Base-by-base conservation (phyloP, 805 yeast genomes). In the Candida germanica region DNA sequence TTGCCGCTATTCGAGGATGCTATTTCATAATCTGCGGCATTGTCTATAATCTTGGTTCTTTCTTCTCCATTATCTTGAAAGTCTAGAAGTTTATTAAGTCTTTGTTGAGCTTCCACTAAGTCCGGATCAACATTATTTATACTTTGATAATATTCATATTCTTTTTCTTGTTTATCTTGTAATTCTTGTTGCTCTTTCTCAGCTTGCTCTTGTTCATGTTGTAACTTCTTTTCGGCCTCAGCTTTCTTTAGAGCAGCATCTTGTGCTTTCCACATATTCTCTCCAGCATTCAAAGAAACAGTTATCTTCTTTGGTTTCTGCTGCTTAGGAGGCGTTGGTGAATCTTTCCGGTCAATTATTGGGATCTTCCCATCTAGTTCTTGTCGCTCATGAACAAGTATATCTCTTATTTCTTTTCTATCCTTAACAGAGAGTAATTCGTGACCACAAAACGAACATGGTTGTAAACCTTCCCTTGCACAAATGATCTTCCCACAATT, bases 401-500 rank as follows among this genome's bases (percentile, higher is more conserved):
- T 56, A 5, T 70, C 60, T 19, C 74, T 59, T 26, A 87, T 80
- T 35, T 76, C 79, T 3, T 50, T 43, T 48, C 77, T 71, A 45
- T 89, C 96, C n/a, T 71, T 73, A 8, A 60, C 54, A 5, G 79
- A 69, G 13, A 93, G 66, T 27, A 93, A 59, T 22, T 79, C 83
- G 17, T 69, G 55, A 0, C 87, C 86, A 63, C 98, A 93, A 43
- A 62, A 83, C 2, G 93, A 73, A 53, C 99, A 93, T 3, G 93
- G 93, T 41, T 89, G 93, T 16, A 87, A 64, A 0, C 98, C 98
- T 53, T 93, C 98, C 48, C 80, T 81, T 3, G 74, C 71, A 64
- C 99, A 93, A 2, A 93, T 86, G 27, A 93, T 86, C 57, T 88
- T 86, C 8, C 99, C 99, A 57, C 99, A 93, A 41, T 83, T 80